These are phyloP conservation scores for Coniochaeta sp. DNA, from an alignment of 2,329 filamentous ascomycete genomes.

Conservation along the genomic window DNA sequence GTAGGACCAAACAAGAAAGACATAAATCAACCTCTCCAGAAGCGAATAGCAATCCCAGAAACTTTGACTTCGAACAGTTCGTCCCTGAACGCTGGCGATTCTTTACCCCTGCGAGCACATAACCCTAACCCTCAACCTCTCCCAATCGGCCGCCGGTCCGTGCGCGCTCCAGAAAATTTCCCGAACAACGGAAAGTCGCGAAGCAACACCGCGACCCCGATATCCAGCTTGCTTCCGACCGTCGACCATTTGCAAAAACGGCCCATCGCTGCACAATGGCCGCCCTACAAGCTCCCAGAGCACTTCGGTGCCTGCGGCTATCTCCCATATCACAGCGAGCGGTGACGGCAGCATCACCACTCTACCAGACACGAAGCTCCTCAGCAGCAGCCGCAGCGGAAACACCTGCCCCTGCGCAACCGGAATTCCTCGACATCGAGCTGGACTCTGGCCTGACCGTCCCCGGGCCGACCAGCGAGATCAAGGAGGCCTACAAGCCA, in stretches of 20 bases:
- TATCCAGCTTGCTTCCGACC: not conserved
- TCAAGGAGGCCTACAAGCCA: slow-evolving; percentile 33
- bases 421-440: slow-evolving; percentile 43
- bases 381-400: slow-evolving; percentile 36
- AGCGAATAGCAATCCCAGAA: too few relatives aligned
- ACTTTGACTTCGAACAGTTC: too few relatives aligned
- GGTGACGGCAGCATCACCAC: not conserved
- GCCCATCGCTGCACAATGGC: not conserved
- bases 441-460: slow-evolving; percentile 39
- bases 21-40: too few relatives aligned
- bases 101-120: too few relatives aligned
- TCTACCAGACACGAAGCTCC: not conserved
- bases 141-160: not conserved
- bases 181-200: not conserved
- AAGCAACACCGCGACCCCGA: not conserved
- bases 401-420: slow-evolving; percentile 13
- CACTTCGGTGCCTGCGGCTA: not conserved
- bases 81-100: too few relatives aligned
- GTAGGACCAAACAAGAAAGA: too few relatives aligned
- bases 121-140: not conserved
- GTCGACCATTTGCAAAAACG: not conserved
- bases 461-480: slow-evolving; percentile 30
- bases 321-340: not conserved
- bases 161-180: slow-evolving; percentile 1
- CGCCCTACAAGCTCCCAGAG: not conserved